Percentiles rank a stretch among this genome's conserved stretches.
These are phyloP conservation scores for Porphyrellus cyaneotinctus DNA, from an alignment of 768 basidiomycete species.

Conservation along the genomic window DNA sequence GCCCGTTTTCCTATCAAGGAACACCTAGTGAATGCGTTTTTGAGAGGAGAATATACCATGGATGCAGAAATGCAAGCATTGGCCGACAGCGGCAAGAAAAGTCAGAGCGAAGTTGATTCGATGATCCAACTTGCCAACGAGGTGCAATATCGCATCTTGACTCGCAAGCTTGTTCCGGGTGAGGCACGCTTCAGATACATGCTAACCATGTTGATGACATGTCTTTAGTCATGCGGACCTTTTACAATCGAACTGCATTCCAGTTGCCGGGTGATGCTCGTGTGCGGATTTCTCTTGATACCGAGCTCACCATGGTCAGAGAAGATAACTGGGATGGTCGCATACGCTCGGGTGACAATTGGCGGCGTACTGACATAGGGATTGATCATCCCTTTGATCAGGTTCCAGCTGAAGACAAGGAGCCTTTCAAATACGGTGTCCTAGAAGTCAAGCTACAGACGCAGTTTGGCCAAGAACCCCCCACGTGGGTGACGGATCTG, in stretches of 20 bases:
- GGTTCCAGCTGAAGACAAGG: constrained; percentile 72
- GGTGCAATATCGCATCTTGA: constrained; percentile 87
- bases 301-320: constrained; percentile 88
- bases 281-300: constrained; percentile 97
- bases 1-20: constrained; percentile 95
- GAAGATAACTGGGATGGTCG: constrained; percentile 96
- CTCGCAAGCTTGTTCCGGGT: constrained; percentile 82
- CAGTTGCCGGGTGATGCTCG: constrained; percentile 98
- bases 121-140: constrained; percentile 98
- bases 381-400: constrained; percentile 89
- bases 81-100: constrained; percentile 88
- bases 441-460: constrained; percentile 98
- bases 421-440: constrained; percentile 94
- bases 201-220: background rate
- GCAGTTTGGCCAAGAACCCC: constrained; percentile 92
- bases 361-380: constrained; percentile 91
- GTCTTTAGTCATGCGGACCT: constrained; percentile 82
- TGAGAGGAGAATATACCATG: constrained; percentile 87
- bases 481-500: constrained; percentile 94
- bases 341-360: constrained; percentile 77
- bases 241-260: constrained; percentile 98
- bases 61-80: constrained; percentile 89
- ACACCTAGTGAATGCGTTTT: constrained; percentile 85
- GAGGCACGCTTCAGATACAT: constrained; percentile 16
- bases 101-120: constrained; percentile 80